phyloP scores from a whole-genome alignment of 495 filamentous ascomycete genomes.

The Lentithecium fluviatile region DNA sequence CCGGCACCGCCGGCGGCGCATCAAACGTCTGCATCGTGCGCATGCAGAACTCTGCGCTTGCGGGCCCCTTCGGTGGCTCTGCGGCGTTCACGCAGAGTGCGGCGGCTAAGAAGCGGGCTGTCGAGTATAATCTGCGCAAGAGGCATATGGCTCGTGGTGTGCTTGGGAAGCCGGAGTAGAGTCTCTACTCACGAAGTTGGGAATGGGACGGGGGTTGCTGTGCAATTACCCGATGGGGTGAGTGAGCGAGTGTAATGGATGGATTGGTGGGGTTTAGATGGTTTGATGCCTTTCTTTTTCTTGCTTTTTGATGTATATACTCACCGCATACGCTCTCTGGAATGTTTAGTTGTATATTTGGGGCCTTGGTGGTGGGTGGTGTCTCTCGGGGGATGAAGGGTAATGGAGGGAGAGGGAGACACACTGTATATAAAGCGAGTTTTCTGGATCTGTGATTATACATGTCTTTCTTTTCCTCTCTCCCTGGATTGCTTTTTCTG shows the following conservation, averaged over 20 bases:
- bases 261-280: background rate
- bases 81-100: conserved; percentile 41
- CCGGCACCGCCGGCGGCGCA: conserved; percentile 52
- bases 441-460: too few relatives aligned
- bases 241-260: background rate
- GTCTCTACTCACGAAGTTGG: background rate
- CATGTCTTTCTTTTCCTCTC: too few relatives aligned
- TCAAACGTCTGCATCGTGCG: conserved; percentile 58
- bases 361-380: too few relatives aligned
- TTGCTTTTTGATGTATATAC: background rate
- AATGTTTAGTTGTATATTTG: too few relatives aligned
- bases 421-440: too few relatives aligned
- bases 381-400: too few relatives aligned
- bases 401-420: too few relatives aligned
- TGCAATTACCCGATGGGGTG: conserved; percentile 20
- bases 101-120: conserved; percentile 34
- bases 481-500: too few relatives aligned
- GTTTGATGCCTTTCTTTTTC: conserved; percentile 5
- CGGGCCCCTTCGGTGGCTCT: conserved; percentile 61
- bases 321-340: conserved; percentile 9
- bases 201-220: conserved; percentile 13
- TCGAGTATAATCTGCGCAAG: conserved; percentile 37
- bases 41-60: conserved; percentile 55
- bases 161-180: conserved; percentile 26
- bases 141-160: conserved; percentile 35